phyloP scores from a whole-genome alignment of 2,329 filamentous ascomycete genomes.

The Hypoxylon sp. region DNA sequence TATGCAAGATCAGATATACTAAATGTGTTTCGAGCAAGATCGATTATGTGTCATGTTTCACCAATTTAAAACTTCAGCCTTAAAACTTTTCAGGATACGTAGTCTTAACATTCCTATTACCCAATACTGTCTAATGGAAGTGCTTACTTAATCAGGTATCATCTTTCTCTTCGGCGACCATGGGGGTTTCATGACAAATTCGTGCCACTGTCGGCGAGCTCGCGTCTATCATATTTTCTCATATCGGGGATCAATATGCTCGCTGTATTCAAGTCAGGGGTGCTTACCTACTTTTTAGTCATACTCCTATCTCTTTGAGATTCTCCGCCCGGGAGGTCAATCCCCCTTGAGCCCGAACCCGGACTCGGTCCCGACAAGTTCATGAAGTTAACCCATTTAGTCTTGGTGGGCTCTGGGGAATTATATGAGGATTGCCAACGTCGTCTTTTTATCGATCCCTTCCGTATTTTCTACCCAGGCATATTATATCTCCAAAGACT shows the following conservation, averaged over 20 bases:
- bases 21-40: slow-evolving; percentile 6
- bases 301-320: background rate
- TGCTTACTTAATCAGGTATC: slow-evolving; percentile 1
- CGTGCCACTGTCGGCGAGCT: background rate
- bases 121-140: background rate
- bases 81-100: background rate
- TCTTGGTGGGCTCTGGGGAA: slow-evolving; percentile 3
- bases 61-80: background rate
- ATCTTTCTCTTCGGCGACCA: slow-evolving; percentile 1
- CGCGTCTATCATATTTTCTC: background rate
- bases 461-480: slow-evolving; percentile 18
- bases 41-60: background rate
- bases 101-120: background rate
- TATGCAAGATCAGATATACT: background rate
- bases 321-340: background rate
- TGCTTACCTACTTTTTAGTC: slow-evolving; percentile 9
- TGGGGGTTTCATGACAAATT: slow-evolving; percentile 1
- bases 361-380: slow-evolving; percentile 33
- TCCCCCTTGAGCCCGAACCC: background rate
- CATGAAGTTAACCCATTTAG: background rate
- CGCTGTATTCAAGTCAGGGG: background rate
- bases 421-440: slow-evolving; percentile 18
- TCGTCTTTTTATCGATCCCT: slow-evolving; percentile 40
- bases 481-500: background rate
- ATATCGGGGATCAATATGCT: background rate